Evolutionary conservation across 1,284 basidiomycete genomes (phyloP).

Genomic region (Pseudozyma tsukubaensis): DNA sequence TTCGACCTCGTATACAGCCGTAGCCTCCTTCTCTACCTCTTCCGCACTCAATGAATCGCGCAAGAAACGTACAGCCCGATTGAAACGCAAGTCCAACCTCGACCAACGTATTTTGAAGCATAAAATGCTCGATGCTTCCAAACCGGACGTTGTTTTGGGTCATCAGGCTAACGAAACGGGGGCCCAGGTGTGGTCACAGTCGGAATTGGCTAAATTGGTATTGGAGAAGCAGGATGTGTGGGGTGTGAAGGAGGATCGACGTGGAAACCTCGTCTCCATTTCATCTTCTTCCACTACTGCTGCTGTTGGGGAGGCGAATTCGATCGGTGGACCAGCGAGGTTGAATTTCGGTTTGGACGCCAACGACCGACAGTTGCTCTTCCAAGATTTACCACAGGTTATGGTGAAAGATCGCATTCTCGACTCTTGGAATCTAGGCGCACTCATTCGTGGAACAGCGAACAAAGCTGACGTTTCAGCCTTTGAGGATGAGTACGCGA

Average conservation of each 20-base stretch:
- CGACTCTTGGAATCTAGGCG: constrained; percentile 50
- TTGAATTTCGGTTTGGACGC: constrained; percentile 64
- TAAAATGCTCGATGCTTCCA: constrained; percentile 68
- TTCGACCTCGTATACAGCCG: constrained; percentile 38
- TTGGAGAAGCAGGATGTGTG: constrained; percentile 63
- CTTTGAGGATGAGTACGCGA: constrained; percentile 48
- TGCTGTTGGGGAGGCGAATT: constrained; percentile 13
- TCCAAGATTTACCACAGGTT: constrained; percentile 61
- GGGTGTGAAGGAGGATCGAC: constrained; percentile 62
- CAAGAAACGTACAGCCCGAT: constrained; percentile 51
- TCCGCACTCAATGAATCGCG: constrained; percentile 46
- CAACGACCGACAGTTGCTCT: constrained; percentile 58
- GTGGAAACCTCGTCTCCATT: constrained; percentile 57
- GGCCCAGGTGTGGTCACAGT: constrained; percentile 52
- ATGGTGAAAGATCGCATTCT: constrained; percentile 64
- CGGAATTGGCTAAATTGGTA: constrained; percentile 59
- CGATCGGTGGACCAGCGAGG: constrained; percentile 52
- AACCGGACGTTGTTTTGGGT: constrained; percentile 80
- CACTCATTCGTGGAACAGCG: constrained; percentile 39
- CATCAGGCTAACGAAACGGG: constrained; percentile 71
- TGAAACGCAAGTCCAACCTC: constrained; percentile 67
- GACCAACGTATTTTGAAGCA: constrained; percentile 63
- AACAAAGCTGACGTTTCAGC: constrained; percentile 48
- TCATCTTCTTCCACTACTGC: constrained; percentile 8
- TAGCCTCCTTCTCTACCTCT: constrained; percentile 42